Evolutionary conservation across 345 rosid species (phyloP).

Genomic region (Luvunga scandens): DNA sequence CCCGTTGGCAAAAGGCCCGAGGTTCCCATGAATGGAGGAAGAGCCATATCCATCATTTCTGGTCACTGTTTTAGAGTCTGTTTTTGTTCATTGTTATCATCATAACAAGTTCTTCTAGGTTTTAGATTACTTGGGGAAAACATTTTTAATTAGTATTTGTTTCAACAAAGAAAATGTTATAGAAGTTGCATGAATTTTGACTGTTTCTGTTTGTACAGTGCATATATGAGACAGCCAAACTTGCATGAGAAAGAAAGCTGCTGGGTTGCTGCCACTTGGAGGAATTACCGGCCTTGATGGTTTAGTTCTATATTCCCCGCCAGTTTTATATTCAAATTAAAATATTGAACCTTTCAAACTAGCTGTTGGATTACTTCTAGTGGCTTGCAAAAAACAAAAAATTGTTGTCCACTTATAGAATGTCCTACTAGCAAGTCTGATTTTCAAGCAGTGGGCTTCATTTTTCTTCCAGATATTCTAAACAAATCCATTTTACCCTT

Average conservation of each 20-base stretch:
- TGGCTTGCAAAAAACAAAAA: neutral
- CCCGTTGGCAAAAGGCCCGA: slow-evolving; percentile 47
- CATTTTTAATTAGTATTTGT: neutral
- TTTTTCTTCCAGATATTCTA: neutral
- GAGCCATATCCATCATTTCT: slow-evolving; percentile 27
- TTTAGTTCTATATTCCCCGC: slow-evolving; percentile 16
- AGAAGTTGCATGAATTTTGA: slow-evolving; percentile 34
- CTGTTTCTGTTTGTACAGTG: slow-evolving; percentile 36
- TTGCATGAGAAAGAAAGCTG: slow-evolving; percentile 16
- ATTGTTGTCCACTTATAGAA: neutral
- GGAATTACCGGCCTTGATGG: slow-evolving; percentile 27
- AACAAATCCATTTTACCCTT: neutral
- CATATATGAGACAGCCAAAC: slow-evolving; percentile 21
- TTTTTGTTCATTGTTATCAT: slow-evolving; percentile 19
- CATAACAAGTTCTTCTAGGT: slow-evolving; percentile 1
- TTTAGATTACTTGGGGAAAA: slow-evolving; percentile 7
- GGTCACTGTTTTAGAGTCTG: neutral
- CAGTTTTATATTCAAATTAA: slow-evolving; percentile 11
- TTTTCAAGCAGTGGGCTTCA: slow-evolving; percentile 1
- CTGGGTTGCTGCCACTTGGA: slow-evolving; percentile 61
- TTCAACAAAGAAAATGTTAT: slow-evolving; percentile 7
- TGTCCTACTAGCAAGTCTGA: neutral
- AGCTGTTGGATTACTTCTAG: neutral
- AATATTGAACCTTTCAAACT: slow-evolving; percentile 8
- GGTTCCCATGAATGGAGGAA: slow-evolving; percentile 28